Evolutionary conservation across 2,329 filamentous ascomycete genomes (phyloP).

Genomic region (Waltergamsia citrina): DNA sequence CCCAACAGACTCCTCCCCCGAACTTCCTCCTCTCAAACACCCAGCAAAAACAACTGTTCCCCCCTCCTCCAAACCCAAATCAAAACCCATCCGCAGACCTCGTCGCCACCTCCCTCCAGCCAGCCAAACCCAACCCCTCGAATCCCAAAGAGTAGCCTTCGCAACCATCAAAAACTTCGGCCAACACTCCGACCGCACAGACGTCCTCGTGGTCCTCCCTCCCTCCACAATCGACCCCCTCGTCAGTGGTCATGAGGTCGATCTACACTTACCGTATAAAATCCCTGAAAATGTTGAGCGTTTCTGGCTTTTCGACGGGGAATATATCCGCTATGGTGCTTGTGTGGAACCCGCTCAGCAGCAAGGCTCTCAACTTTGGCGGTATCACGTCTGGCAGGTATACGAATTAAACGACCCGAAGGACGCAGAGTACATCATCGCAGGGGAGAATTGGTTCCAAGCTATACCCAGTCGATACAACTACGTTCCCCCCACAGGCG

Average conservation of each 20-base stretch:
- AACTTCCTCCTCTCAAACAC: conserved; percentile 1
- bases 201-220: conserved; percentile 43
- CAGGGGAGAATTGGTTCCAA: conserved; percentile 41
- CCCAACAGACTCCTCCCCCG: no score
- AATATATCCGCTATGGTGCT: conserved; percentile 51
- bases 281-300: conserved; percentile 45
- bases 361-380: conserved; percentile 17
- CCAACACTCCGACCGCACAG: conserved; percentile 37
- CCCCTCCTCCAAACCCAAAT: conserved; percentile 7
- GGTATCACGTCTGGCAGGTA: conserved; percentile 29
- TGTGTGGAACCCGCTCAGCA: conserved; percentile 34
- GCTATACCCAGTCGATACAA: conserved; percentile 30
- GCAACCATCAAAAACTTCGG: conserved; percentile 37
- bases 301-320: conserved; percentile 52
- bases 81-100: conserved; percentile 15
- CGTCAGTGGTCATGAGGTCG: conserved; percentile 36
- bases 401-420: conserved; percentile 55
- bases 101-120: conserved; percentile 11
- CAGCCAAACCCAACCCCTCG: conserved; percentile 20
- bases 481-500: conserved; percentile 46
- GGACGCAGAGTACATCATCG: conserved; percentile 37
- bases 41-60: conserved; percentile 6
- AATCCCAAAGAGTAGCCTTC: conserved; percentile 40
- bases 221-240: conserved; percentile 38
- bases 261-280: conserved; percentile 46